These are phyloP conservation scores for Wickerhamomyces bisporus DNA, from an alignment of 805 yeast genomes.

Conservation along the genomic window DNA sequence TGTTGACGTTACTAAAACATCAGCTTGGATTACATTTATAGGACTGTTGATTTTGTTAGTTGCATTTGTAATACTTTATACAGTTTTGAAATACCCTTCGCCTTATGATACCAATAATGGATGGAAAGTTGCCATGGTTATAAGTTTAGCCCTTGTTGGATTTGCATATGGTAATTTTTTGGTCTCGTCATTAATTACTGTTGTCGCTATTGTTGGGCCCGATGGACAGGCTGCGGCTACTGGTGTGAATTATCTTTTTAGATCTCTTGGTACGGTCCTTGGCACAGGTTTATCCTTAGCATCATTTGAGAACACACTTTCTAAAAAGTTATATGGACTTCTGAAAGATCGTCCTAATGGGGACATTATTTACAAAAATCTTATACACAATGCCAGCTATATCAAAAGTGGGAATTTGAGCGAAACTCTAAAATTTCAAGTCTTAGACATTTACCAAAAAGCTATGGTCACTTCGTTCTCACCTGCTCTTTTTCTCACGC, in stretches of 20 bases:
- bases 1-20: neutral
- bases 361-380: neutral
- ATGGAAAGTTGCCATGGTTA: conserved; percentile 15
- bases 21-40: conserved; percentile 2
- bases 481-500: neutral
- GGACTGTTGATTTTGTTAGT: neutral
- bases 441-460: neutral
- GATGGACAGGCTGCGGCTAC: conserved; percentile 38
- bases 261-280: conserved; percentile 35
- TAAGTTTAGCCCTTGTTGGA: conserved; percentile 27
- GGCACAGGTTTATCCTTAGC: conserved; percentile 18
- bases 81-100: conserved; percentile 1
- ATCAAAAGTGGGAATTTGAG: neutral
- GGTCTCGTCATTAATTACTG: conserved; percentile 32
- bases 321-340: conserved; percentile 2
- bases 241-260: conserved; percentile 37
- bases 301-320: conserved; percentile 19
- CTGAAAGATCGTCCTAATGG: conserved; percentile 6
- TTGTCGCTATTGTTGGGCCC: conserved; percentile 33
- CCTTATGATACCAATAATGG: conserved; percentile 5
- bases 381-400: neutral
- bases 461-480: neutral
- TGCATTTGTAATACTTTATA: conserved; percentile 5
- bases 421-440: neutral
- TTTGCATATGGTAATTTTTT: conserved; percentile 31